These are phyloP conservation scores for Backusella tarrabulga DNA, from an alignment of 192 early-diverging fungal species.

Conservation along the genomic window DNA sequence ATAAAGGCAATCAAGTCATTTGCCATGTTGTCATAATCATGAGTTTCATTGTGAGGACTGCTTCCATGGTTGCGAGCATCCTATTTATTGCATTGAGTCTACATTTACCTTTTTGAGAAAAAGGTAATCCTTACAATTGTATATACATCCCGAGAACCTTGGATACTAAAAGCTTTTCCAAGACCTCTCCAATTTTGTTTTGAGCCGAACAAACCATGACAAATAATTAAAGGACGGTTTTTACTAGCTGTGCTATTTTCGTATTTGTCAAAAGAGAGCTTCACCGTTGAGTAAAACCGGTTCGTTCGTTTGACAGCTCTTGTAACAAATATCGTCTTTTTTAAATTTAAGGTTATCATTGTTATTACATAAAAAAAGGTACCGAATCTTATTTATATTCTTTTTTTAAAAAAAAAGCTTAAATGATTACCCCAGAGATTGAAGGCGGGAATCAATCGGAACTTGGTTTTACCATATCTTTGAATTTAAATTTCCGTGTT, in stretches of 20 bases:
- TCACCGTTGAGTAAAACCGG: not conserved
- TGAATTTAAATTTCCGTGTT: not conserved
- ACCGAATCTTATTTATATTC: not conserved
- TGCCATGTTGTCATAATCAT: slow-evolving; percentile 77
- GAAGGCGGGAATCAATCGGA: not conserved
- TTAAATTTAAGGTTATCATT: not conserved
- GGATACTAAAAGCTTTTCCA: slow-evolving; percentile 65
- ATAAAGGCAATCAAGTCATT: slow-evolving; percentile 72
- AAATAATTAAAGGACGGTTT: slow-evolving; percentile 60
- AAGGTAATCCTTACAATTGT: slow-evolving; percentile 46
- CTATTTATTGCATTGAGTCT: slow-evolving; percentile 19
- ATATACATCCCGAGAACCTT: slow-evolving; percentile 62
- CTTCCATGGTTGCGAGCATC: slow-evolving; percentile 96
- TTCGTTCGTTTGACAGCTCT: not conserved
- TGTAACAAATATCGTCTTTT: not conserved
- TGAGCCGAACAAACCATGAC: slow-evolving; percentile 92
- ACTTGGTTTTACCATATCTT: not conserved
- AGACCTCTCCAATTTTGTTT: slow-evolving; percentile 93
- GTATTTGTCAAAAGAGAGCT: slow-evolving; percentile 17
- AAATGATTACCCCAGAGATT: not conserved
- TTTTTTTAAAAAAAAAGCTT: not conserved
- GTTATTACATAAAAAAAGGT: not conserved
- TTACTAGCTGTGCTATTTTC: not conserved
- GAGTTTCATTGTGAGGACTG: slow-evolving; percentile 65
- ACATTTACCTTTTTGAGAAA: not conserved